These are phyloP conservation scores for Penicillium ucsense DNA, from an alignment of 495 filamentous ascomycete genomes.

Conservation along the genomic window DNA sequence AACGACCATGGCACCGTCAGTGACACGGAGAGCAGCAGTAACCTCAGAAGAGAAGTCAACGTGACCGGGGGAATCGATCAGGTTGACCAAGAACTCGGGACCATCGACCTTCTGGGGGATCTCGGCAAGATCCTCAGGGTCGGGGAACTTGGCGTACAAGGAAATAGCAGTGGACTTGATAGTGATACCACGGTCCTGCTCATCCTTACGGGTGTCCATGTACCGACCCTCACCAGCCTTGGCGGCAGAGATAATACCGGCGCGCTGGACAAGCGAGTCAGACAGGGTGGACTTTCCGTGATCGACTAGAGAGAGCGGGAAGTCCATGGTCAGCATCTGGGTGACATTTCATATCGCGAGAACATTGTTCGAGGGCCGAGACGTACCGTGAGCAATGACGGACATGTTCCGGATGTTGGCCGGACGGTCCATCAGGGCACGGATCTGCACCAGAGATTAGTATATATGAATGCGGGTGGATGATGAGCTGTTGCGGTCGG, in stretches of 20 bases:
- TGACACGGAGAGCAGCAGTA: slow-evolving; percentile 98
- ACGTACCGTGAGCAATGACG: slow-evolving; percentile 94
- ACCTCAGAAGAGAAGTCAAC: slow-evolving; percentile 99
- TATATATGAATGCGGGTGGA: not conserved
- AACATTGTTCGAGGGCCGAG: not conserved
- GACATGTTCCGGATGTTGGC: slow-evolving; percentile 99
- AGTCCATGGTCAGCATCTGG: slow-evolving; percentile 2
- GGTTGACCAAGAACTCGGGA: slow-evolving; percentile 97
- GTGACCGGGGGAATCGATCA: slow-evolving; percentile 99
- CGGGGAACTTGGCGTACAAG: slow-evolving; percentile 76
- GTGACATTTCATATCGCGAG: too few species aligned
- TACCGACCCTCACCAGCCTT: slow-evolving; percentile 94
- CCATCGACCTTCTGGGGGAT: slow-evolving; percentile 81
- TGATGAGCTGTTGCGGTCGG: not conserved
- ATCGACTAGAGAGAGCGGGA: slow-evolving; percentile 53
- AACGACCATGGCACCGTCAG: slow-evolving; percentile 97
- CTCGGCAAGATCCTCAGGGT: slow-evolving; percentile 88
- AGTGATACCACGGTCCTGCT: slow-evolving; percentile 99
- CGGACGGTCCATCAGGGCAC: slow-evolving; percentile 91
- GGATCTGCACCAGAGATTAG: slow-evolving; percentile 49
- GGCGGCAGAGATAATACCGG: slow-evolving; percentile 97
- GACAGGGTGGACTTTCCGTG: slow-evolving; percentile 99
- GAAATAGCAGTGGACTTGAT: slow-evolving; percentile 99
- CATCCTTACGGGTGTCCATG: slow-evolving; percentile 94
- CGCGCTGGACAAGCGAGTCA: slow-evolving; percentile 97